Base-by-base conservation (phyloP, 345 rosid species). In the Physaria fendleri region DNA sequence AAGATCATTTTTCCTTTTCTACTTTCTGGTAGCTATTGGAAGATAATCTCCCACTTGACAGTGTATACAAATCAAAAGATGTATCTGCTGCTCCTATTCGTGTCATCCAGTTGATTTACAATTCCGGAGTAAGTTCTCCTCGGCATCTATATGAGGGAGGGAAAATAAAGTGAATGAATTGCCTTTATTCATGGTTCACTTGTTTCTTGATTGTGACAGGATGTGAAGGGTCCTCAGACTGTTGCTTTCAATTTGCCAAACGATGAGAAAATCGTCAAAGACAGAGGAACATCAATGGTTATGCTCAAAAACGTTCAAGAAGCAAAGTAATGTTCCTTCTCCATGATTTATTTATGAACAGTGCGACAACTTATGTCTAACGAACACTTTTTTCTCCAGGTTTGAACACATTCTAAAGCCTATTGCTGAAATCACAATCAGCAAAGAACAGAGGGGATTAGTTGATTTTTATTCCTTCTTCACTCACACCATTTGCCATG, bases 391-490 rank as follows among this genome's bases (percentile, higher is more conserved):
- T 28, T 16, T 21, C 47, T 53, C 52, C 79, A 88, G 98, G 79
- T 92, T 92, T 77, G 76, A 81, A 72, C 81, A 84, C 61, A 92
- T 86, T 70, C 95, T 92, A 65, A 72, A 61, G 78, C 96, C 96
- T 44, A 84, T 92, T 68, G 93, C 91, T 29, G 85, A 85, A 62
- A 69, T 69, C 30, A 79, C 85, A 57, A 76, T 92, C 59, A 40
- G 76, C 38, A 74, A 78, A 62, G 93, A 88, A 73, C 98, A 92
- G 64, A 55, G 59, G 33, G 77, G 67, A 56, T 85, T 84, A 47
- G 95, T 92, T 35, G 98, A 92, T 78, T 92, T 92, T 74, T 95
- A 82, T 44, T 92, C 98, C 68, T 92, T 88, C 80, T 92, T 92
- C 63, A 88, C 96, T 43, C 96, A 88, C 71, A 84, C 81, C 18